A percentile compares a stretch with the other conserved stretches of the same genome.
phyloP scores from a whole-genome alignment of 306 rosid genomes.

The Purshia tridentata region DNA sequence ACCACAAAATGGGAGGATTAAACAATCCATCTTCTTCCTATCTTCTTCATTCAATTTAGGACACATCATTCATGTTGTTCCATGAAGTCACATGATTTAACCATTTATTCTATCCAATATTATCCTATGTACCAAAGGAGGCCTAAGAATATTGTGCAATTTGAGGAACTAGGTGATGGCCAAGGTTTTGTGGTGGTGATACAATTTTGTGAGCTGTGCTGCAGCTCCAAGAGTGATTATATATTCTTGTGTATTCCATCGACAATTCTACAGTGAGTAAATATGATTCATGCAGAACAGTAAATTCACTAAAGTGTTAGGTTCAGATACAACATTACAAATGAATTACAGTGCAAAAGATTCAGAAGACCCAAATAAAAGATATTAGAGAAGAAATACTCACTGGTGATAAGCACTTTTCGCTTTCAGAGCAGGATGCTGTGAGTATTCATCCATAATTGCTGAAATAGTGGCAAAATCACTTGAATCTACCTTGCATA shows the following conservation, averaged over 20 bases:
- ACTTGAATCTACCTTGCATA: constrained; percentile 54
- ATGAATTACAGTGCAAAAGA: background rate
- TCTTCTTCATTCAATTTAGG: too few relatives aligned
- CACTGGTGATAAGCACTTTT: constrained; percentile 66
- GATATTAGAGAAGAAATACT: constrained; percentile 21
- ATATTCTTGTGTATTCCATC: background rate
- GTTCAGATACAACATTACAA: background rate
- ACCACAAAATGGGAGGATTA: too few relatives aligned
- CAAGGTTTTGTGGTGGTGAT: background rate
- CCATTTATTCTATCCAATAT: too few relatives aligned
- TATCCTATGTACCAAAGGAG: too few relatives aligned
- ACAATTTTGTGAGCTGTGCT: background rate
- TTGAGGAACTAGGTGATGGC: background rate
- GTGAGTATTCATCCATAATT: constrained; percentile 54
- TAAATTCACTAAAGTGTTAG: background rate
- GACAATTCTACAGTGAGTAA: background rate
- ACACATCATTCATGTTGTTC: too few relatives aligned
- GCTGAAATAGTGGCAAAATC: constrained; percentile 50
- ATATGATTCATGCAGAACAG: background rate
- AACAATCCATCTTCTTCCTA: too few relatives aligned
- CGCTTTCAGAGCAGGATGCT: constrained; percentile 53
- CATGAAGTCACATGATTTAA: too few relatives aligned
- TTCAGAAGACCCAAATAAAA: background rate
- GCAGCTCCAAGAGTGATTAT: background rate
- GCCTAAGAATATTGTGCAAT: background rate